Evolutionary conservation across 1,284 basidiomycete species (phyloP), one percentile per base, ranked within the genome.

Genomic region (Melanopsichium pennsylvanicum): DNA sequence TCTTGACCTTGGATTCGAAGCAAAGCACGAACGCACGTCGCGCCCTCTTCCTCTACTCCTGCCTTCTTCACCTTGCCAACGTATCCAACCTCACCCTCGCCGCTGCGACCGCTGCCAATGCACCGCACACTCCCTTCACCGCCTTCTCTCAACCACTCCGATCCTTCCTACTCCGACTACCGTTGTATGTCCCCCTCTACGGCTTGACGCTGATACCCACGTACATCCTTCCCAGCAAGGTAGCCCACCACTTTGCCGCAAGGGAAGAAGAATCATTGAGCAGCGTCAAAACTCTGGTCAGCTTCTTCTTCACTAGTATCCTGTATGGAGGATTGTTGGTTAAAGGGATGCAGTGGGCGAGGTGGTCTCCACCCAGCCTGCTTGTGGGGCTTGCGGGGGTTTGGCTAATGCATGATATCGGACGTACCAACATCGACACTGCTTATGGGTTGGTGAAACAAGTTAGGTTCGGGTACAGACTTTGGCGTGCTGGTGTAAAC

Each of bases 181-280:
- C 62, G 9, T 13, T 61, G 18, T 57, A 61, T 15, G 6, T 51
- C 0, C 58, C 62, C n/a, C 38, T 61, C 13, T 70, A 45, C 13
- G 33, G 36, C 2, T 44, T 39, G 18, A 70, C 57, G 2, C 42
- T 70, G 8, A 27, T 70, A 2, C 68, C 68, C 15, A 62, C 50
- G 12, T 70, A 70, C 34, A 15, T 70, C 5, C 11, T 61, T 0
- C 68, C 68, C 5, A 42, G 48, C 15, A 4, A 2, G 27, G 34
- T 70, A 2, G 68, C 68, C 1, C 45, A 66, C 29, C 55, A 66
- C 31, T 70, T 49, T 42, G 68, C 68, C 4, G 43, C 12, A 2
- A 42, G 36, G n/a, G 68, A 70, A 26, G 62, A 70, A 19, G 68
- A 70, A 29, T 58, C 52, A 21, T 38, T 70, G 4, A 54, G 62